Base-by-base conservation (phyloP, 176 grass and related monocot genomes). In the Oryza nivara region DNA sequence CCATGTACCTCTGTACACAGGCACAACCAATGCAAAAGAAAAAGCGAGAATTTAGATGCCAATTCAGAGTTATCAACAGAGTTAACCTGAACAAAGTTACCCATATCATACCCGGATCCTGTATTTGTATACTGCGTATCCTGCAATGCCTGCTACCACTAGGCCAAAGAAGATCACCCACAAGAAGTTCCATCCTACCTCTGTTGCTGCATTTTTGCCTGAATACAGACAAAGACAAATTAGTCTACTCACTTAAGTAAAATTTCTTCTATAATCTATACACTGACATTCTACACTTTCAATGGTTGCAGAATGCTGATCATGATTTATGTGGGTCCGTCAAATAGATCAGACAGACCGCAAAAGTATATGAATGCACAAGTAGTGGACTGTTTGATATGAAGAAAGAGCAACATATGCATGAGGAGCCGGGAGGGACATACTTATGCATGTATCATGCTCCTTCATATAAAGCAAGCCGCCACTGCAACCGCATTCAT, bases 381-480 rank as follows among this genome's bases (percentile, higher is more conserved):
- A 83, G 41, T 64, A 74, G 43, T 47, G 47, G 20, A 3, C 0
- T 25, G 6, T 0, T 0, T 12, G 22, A 23, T 44, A 78, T 38
- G 11, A 87, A 80, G 28, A 86, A 83, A 6, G 4, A 54, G 10
- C 76, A 5, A 61, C 66, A 63, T 20, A 63, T 20, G 19, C 0
- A 28, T 65, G 65, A 73, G 3, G 25, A 43, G 34, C 45, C 30
- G 60, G 41, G 78, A n/a, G 56, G 19, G 40, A 47, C 91, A 67
- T 83, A 99, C 96, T 99, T 90, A 99, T 95, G 86, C 96, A 99
- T 82, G 93, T 88, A 83, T 99, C 93, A 66, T 99, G 93, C 66
- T 99, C 96, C 82, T 82, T 94, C 47, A 99, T 99, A 75, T 99
- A 99, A 69, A 99, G 84, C 75, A 89, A 44, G 46, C 87, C 80